Evolutionary conservation across 805 yeast genomes (phyloP).

Genomic region (Kazachstania bromeliacearum): DNA sequence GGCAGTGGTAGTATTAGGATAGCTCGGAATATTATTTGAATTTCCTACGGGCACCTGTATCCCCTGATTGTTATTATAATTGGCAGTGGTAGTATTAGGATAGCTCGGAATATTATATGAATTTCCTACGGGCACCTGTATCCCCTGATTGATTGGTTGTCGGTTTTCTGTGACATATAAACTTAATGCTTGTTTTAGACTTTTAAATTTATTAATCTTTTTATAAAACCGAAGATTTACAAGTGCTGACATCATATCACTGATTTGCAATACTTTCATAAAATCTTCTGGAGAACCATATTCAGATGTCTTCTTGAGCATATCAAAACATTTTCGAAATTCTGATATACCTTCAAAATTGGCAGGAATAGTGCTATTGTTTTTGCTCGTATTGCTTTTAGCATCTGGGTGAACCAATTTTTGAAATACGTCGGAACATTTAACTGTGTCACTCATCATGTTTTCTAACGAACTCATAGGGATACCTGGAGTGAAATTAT

Average conservation of each 20-base stretch:
- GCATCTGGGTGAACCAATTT: not conserved
- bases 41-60: not conserved
- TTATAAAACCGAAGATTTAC: constrained; percentile 56
- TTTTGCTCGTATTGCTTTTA: not conserved
- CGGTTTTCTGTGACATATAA: constrained; percentile 2
- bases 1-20: not conserved
- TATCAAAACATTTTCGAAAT: constrained; percentile 34
- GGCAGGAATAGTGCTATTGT: constrained; percentile 15
- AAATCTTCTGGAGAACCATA: constrained; percentile 59
- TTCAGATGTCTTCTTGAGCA: constrained; percentile 40
- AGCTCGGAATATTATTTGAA: not conserved
- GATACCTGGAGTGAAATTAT: constrained; percentile 38
- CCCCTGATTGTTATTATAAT: not conserved
- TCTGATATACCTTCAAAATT: constrained; percentile 20
- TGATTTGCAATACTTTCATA: constrained; percentile 62
- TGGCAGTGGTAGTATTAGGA: not conserved
- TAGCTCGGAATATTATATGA: not conserved
- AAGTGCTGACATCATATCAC: constrained; percentile 70
- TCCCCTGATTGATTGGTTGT: no score
- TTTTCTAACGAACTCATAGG: constrained; percentile 39
- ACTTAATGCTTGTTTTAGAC: constrained; percentile 50
- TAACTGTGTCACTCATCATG: constrained; percentile 37
- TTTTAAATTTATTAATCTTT: constrained; percentile 35
- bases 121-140: no score
- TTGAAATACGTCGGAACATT: constrained; percentile 8